Evolutionary conservation across 768 basidiomycete species (phyloP).

Genomic region (Amanita rimosa): DNA sequence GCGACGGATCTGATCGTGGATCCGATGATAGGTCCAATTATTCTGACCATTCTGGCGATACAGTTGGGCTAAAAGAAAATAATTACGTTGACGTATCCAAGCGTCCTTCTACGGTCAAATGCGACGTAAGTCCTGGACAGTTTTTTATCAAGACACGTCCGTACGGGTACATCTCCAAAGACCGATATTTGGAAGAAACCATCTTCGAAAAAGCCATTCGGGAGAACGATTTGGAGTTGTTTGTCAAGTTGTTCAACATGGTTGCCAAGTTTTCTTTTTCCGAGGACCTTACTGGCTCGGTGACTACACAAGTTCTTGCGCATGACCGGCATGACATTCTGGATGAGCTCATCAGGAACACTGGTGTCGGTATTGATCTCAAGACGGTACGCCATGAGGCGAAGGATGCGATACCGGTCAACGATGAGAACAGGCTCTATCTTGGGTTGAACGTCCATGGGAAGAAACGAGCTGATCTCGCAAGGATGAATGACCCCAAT

Average conservation of each 20-base stretch:
- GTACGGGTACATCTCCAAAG: background rate
- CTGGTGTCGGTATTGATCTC: conserved; percentile 29
- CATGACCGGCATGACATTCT: conserved; percentile 38
- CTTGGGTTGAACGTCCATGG: conserved; percentile 53
- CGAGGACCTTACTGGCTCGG: conserved; percentile 12
- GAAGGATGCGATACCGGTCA: conserved; percentile 15
- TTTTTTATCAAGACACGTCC: background rate
- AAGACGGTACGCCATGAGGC: conserved; percentile 16
- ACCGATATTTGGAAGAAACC: conserved; percentile 5
- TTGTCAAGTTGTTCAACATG: conserved; percentile 34
- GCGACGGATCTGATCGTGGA: conserved; percentile 30
- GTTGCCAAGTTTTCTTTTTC: conserved; percentile 24
- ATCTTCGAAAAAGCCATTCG: conserved; percentile 25
- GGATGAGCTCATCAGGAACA: conserved; percentile 44
- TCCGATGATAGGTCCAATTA: conserved; percentile 27
- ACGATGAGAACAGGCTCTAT: conserved; percentile 34
- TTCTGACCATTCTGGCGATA: conserved; percentile 18
- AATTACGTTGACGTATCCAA: conserved; percentile 42
- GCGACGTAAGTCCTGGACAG: conserved; percentile 22
- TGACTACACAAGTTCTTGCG: conserved; percentile 20
- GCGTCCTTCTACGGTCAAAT: conserved; percentile 31
- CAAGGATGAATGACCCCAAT: conserved; percentile 37
- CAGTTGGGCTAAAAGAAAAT: conserved; percentile 17
- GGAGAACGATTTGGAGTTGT: conserved; percentile 38
- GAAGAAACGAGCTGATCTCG: conserved; percentile 48